Percentiles rank a stretch among this genome's conserved stretches.
Conservation (phyloP, 768 basidiomycete genomes). For the Mycena rosella region DNA sequence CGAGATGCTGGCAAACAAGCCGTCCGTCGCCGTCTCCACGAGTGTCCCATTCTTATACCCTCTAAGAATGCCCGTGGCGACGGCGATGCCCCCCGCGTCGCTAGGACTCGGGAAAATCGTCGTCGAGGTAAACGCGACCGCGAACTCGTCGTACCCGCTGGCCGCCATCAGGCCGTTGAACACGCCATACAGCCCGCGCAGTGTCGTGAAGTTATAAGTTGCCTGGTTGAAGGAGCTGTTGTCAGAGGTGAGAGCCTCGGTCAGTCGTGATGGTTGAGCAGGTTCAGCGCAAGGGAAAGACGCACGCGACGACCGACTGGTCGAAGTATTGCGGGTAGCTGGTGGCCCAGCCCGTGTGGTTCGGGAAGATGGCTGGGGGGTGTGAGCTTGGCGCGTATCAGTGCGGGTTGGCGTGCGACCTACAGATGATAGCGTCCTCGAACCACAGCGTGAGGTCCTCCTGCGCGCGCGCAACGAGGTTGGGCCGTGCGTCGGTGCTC, state of each 20-base stretch:
- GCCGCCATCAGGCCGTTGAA: not conserved
- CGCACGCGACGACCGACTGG: constrained; percentile 12
- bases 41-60: constrained; percentile 7
- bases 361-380: constrained; percentile 8
- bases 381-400: not conserved
- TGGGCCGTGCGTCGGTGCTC: not conserved
- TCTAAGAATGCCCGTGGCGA: not conserved
- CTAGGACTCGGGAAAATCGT: not conserved
- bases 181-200: not conserved
- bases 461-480: not conserved
- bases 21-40: not conserved
- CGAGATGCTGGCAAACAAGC: not conserved
- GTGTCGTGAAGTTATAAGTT: not conserved
- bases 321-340: constrained; percentile 12
- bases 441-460: constrained; percentile 5
- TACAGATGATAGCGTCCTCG: not conserved
- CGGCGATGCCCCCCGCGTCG: constrained; percentile 3
- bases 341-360: constrained; percentile 18
- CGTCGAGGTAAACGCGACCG: constrained; percentile 6
- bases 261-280: no score
- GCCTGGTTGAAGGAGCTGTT: constrained; percentile 1
- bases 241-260: no score
- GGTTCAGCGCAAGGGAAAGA: no score
- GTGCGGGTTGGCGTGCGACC: not conserved
- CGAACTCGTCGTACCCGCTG: constrained; percentile 1